Evolutionary conservation across 75 land plant genomes (phyloP).

Genomic region (Picea glauca): DNA sequence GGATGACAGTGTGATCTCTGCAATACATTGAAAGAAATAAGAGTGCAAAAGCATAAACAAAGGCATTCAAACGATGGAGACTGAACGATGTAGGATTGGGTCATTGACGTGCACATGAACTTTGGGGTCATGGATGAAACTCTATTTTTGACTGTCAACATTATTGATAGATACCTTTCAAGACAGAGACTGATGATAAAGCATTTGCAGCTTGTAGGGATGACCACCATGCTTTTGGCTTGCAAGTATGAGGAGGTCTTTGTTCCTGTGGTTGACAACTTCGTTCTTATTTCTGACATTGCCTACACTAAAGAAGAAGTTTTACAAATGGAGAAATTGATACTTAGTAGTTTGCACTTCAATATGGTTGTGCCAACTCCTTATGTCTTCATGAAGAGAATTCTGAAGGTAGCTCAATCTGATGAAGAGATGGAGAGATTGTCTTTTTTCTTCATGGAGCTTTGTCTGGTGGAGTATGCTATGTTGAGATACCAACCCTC

Average conservation of each 20-base stretch:
- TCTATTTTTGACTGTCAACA: no score
- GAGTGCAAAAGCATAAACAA: no score
- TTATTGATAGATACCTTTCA: background rate
- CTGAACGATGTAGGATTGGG: no score
- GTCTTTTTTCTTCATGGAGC: slow-evolving; percentile 34
- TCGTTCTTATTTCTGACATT: slow-evolving; percentile 71
- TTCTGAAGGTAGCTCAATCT: slow-evolving; percentile 69
- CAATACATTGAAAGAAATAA: no score
- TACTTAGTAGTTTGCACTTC: slow-evolving; percentile 76
- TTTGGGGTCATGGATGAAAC: slow-evolving; percentile 42
- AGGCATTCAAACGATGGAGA: no score
- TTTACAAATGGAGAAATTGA: background rate
- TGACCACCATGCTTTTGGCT: slow-evolving; percentile 25
- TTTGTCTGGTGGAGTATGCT: no score
- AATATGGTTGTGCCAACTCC: slow-evolving; percentile 37
- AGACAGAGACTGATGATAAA: slow-evolving; percentile 58
- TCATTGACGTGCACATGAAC: slow-evolving; percentile 59
- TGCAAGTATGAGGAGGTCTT: slow-evolving; percentile 86
- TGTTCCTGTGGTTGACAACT: slow-evolving; percentile 79
- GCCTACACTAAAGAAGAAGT: slow-evolving; percentile 38
- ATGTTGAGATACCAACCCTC: slow-evolving; percentile 75
- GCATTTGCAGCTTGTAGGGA: slow-evolving; percentile 87
- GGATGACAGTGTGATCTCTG: no score
- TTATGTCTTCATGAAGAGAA: no score
- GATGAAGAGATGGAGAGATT: slow-evolving; percentile 70